phyloP scores from a whole-genome alignment of 306 rosid species.

The Canavalia gladiata region DNA sequence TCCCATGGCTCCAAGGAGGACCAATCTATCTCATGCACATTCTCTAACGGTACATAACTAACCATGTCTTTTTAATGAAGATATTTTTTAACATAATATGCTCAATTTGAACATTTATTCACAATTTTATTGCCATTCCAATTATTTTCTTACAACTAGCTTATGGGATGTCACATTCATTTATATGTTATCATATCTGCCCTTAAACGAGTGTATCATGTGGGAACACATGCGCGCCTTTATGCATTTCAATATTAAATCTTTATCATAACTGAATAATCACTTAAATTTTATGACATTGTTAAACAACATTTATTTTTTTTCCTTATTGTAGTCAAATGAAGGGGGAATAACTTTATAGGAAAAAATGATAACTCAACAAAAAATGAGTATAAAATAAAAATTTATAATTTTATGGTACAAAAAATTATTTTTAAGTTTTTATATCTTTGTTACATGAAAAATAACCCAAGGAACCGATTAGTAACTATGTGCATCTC shows the following conservation, averaged over 20 bases:
- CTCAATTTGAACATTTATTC: conserved; percentile 16
- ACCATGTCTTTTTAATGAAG: conserved; percentile 13
- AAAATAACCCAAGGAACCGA: not conserved
- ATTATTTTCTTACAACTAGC: not conserved
- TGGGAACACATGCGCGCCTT: not conserved
- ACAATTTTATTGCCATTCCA: conserved; percentile 28
- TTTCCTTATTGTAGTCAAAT: conserved; percentile 9
- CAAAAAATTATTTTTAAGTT: too few species aligned
- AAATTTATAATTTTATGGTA: not conserved
- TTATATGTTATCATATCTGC: not conserved
- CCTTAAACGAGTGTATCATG: not conserved
- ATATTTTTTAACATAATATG: not conserved
- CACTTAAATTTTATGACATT: conserved; percentile 8
- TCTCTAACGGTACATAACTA: conserved; percentile 72
- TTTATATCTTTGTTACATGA: not conserved
- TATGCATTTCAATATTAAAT: not conserved
- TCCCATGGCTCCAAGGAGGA: conserved; percentile 78
- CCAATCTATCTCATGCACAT: conserved; percentile 78
- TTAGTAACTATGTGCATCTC: conserved; percentile 3
- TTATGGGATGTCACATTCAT: not conserved
- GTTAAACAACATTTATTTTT: not conserved
- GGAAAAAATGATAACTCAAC: not conserved
- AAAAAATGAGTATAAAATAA: not conserved
- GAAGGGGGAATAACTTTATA: not conserved
- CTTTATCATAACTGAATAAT: conserved; percentile 20